These are phyloP conservation scores for Euphrasia confusa DNA, from an alignment of 257 asterid genomes.

Conservation along the genomic window DNA sequence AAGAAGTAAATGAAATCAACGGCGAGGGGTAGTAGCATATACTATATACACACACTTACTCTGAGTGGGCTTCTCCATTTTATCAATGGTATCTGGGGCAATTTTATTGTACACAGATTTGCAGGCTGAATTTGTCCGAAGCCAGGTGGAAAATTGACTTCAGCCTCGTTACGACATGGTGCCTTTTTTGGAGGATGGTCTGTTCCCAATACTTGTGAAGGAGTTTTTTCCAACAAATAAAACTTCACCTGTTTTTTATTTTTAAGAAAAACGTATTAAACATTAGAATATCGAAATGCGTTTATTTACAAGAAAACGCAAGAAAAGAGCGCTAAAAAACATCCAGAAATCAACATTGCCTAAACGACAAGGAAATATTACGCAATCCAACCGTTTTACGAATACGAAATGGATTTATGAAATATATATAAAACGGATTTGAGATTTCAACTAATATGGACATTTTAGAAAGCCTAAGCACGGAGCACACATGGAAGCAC, in stretches of 20 bases:
- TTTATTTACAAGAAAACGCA: too few species aligned
- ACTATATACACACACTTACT: conserved; percentile 28
- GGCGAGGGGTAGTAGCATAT: neutral
- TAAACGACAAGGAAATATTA: neutral
- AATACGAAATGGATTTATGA: neutral
- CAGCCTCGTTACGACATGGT: conserved; percentile 31
- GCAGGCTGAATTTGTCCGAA: conserved; percentile 64
- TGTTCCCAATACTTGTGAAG: conserved; percentile 45
- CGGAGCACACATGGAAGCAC: neutral
- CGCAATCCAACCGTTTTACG: neutral
- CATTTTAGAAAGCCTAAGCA: neutral
- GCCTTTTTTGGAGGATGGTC: conserved; percentile 55
- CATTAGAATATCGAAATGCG: neutral
- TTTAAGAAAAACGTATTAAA: conserved; percentile 10
- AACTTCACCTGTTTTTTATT: conserved; percentile 38
- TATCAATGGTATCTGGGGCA: conserved; percentile 47
- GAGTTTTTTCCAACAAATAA: conserved; percentile 57
- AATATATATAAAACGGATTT: neutral
- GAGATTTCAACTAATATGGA: neutral
- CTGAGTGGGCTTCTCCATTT: conserved; percentile 51
- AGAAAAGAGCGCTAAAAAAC: too few species aligned
- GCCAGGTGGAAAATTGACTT: conserved; percentile 69
- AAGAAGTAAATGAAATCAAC: neutral
- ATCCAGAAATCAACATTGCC: too few species aligned
- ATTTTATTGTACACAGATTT: conserved; percentile 40